These are phyloP conservation scores for Pezicula neosporulosa DNA, from an alignment of 2,329 filamentous ascomycete genomes.

Conservation along the genomic window DNA sequence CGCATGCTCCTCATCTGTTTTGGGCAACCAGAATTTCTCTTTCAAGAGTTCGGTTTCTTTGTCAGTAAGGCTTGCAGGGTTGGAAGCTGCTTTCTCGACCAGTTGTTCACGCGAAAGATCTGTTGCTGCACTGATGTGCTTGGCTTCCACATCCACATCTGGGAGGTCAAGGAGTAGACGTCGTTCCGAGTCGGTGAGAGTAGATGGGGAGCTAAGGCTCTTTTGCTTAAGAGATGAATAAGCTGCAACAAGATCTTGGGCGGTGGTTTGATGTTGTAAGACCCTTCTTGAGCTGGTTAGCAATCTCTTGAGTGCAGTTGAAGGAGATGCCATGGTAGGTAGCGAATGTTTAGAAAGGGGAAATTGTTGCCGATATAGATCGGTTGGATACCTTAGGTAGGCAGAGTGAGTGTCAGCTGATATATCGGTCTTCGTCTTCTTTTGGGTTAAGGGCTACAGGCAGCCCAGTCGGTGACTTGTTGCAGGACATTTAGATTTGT, in stretches of 20 bases:
- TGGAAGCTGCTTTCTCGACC: conserved; percentile 3
- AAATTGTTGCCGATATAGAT: too few species aligned
- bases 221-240: conserved; percentile 7
- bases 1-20: neutral
- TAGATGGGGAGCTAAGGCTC: neutral
- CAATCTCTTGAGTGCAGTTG: neutral
- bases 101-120: conserved; percentile 2
- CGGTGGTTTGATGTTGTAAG: conserved; percentile 2
- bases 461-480: too few species aligned
- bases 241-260: conserved; percentile 4
- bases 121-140: conserved; percentile 4
- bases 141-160: conserved; percentile 2
- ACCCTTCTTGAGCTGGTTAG: neutral
- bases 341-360: neutral
- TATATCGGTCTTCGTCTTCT: too few species aligned
- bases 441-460: too few species aligned
- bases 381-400: too few species aligned
- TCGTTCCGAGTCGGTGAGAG: conserved; percentile 3
- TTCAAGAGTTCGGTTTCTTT: conserved; percentile 1
- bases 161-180: conserved; percentile 6
- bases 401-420: too few species aligned
- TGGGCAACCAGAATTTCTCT: conserved; percentile 4
- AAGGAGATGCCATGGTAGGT: neutral
- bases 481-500: too few species aligned
- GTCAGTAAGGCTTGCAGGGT: neutral